phyloP scores from a whole-genome alignment of 257 asterid genomes.

The Verbena officinalis region DNA sequence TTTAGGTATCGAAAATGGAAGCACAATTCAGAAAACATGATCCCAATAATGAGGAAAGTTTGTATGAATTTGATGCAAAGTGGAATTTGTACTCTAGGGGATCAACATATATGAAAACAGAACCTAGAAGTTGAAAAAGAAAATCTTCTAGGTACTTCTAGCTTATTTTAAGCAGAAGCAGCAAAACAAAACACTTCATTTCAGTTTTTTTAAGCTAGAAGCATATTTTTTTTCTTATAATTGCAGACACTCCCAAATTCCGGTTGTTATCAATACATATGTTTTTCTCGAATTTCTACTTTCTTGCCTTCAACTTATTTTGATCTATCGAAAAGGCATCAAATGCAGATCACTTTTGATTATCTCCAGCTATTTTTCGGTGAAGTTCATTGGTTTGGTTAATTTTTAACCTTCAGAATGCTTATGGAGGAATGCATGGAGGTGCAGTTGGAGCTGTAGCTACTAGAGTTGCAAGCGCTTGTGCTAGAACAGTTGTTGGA shows the following conservation, averaged over 20 bases:
- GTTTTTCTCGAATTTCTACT: background rate
- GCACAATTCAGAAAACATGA: background rate
- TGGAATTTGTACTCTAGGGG: slow-evolving; percentile 2
- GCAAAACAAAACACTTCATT: background rate
- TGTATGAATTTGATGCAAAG: slow-evolving; percentile 1
- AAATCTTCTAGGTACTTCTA: too few species aligned
- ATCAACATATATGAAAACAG: too few species aligned
- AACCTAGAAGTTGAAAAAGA: too few species aligned
- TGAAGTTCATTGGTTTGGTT: slow-evolving; percentile 21
- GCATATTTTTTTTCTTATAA: too few species aligned
- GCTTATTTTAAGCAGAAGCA: too few species aligned
- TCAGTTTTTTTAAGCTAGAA: background rate
- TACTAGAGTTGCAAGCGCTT: slow-evolving; percentile 68
- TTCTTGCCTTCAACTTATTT: background rate
- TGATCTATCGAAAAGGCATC: background rate
- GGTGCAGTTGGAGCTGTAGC: slow-evolving; percentile 84
- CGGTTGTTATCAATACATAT: background rate
- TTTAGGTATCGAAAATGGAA: background rate
- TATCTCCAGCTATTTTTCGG: background rate
- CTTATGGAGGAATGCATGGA: slow-evolving; percentile 81
- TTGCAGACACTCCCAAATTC: too few species aligned
- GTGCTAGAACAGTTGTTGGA: slow-evolving; percentile 84
- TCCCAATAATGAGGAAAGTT: background rate
- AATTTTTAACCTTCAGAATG: slow-evolving; percentile 44
- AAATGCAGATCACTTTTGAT: background rate